Percentiles rank a stretch among this genome's conserved stretches.
These are phyloP conservation scores for Phytophthora sp. DNA, from an alignment of 352 stramenopile genomes.

Conservation along the genomic window DNA sequence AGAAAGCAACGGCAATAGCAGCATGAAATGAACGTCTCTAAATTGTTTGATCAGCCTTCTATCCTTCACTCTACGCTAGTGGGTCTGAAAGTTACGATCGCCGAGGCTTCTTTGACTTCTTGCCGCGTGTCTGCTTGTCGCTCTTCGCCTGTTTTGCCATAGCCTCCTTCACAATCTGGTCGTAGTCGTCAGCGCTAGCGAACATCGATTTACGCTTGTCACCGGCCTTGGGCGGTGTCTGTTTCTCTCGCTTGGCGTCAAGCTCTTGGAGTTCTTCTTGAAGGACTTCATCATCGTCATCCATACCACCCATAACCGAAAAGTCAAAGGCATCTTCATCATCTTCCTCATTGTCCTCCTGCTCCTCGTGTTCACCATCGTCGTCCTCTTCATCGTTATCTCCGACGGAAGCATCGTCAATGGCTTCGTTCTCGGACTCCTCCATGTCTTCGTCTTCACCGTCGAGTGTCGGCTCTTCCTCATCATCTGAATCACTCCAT, in stretches of 20 bases:
- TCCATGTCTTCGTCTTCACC: slow-evolving; percentile 58
- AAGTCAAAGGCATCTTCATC: slow-evolving; percentile 53
- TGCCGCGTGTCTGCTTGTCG: slow-evolving; percentile 21
- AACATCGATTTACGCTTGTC: slow-evolving; percentile 78
- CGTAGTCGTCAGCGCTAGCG: slow-evolving; percentile 80
- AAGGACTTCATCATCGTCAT: slow-evolving; percentile 51
- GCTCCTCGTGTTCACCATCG: slow-evolving; percentile 42
- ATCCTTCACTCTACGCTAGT: slow-evolving; percentile 19
- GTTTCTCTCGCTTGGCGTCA: slow-evolving; percentile 57
- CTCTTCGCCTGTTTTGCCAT: slow-evolving; percentile 57
- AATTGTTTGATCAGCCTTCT: slow-evolving; percentile 18
- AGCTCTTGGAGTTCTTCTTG: slow-evolving; percentile 44
- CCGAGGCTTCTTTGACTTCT: slow-evolving; percentile 48
- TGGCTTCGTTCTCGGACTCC: slow-evolving; percentile 37
- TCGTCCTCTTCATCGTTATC: slow-evolving; percentile 47
- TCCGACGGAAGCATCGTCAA: slow-evolving; percentile 35
- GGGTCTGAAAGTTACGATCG: slow-evolving; percentile 16
- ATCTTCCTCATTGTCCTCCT: slow-evolving; percentile 38
- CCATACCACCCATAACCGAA: slow-evolving; percentile 47
- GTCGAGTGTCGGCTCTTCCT: slow-evolving; percentile 52
- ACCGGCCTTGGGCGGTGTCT: slow-evolving; percentile 46
- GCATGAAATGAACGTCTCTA: slow-evolving; percentile 30
- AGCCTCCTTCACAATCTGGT: slow-evolving; percentile 68
- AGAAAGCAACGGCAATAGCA: too few species aligned
- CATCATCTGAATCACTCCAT: slow-evolving; percentile 64